A percentile compares a stretch with the other conserved stretches of the same genome.
Evolutionary conservation across 2,329 filamentous ascomycete species (phyloP).

Genomic region (Fusarium coffeatum): DNA sequence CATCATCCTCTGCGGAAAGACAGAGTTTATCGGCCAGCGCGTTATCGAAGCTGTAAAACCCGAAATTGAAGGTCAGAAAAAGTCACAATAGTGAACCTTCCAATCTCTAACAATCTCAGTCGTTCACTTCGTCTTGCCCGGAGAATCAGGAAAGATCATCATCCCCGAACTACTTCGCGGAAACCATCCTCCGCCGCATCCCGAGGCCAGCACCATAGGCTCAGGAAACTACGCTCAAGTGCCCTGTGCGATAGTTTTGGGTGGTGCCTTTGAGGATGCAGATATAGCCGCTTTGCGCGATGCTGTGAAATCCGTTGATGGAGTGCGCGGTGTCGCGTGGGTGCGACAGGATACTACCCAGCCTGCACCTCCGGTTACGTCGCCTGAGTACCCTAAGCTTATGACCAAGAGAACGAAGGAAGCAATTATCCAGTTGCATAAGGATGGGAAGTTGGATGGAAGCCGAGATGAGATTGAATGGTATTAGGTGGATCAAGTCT

Average conservation of each 20-base stretch:
- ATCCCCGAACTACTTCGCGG: constrained; percentile 12
- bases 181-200: not conserved
- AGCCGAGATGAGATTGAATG: constrained; percentile 15
- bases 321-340: constrained; percentile 15
- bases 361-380: constrained; percentile 15
- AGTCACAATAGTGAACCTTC: rapidly evolving
- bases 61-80: constrained; percentile 20
- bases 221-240: constrained; percentile 3
- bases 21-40: constrained; percentile 15
- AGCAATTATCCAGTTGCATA: constrained; percentile 11
- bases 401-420: constrained; percentile 31
- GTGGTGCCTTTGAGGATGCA: constrained; percentile 21
- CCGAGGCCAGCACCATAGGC: constrained; percentile 12
- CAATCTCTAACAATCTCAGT: not conserved
- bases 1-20: constrained; percentile 33
- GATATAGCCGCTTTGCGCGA: constrained; percentile 8
- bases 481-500: constrained; percentile 8
- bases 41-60: constrained; percentile 27
- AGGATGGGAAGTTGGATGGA: constrained; percentile 17
- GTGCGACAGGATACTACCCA: constrained; percentile 16
- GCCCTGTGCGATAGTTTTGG: constrained; percentile 14
- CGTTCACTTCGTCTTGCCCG: constrained; percentile 26
- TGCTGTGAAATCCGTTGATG: constrained; percentile 1
- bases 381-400: constrained; percentile 22
- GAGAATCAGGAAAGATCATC: constrained; percentile 21